Conservation (phyloP, 1,139 yeast genomes). For the Hansenula lynferdii region DNA sequence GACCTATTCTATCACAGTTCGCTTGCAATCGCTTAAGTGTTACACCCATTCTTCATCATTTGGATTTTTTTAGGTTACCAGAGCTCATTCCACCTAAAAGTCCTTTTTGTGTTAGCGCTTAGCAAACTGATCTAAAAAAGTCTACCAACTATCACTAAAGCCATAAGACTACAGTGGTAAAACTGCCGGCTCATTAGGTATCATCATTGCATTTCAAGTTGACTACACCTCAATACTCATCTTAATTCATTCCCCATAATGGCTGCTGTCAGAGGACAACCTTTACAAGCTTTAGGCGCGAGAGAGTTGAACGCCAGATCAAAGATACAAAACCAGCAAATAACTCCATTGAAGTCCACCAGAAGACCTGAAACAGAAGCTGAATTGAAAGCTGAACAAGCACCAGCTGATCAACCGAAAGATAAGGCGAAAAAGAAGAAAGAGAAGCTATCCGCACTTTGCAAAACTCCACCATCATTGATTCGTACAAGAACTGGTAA, state of each 20-base stretch:
- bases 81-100: not conserved
- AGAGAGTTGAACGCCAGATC: conserved; percentile 26
- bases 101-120: conserved; percentile 3
- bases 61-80: not conserved
- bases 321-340: conserved; percentile 13
- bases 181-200: no score
- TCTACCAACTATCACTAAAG: no score
- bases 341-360: conserved; percentile 23
- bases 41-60: no score
- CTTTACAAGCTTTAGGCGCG: conserved; percentile 26
- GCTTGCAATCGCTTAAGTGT: no score
- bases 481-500: conserved; percentile 84
- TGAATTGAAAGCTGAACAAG: conserved; percentile 13
- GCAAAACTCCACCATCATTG: conserved; percentile 93
- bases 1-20: no score
- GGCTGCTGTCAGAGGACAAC: conserved; percentile 27
- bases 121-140: not conserved
- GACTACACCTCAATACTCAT: no score
- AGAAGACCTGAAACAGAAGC: conserved; percentile 16
- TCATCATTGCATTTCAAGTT: no score
- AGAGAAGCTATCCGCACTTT: conserved; percentile 80
- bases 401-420: conserved; percentile 13
- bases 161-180: no score
- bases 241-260: no score
- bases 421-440: conserved; percentile 55